Percentiles rank a stretch among this genome's conserved stretches.
phyloP scores from a whole-genome alignment of 2,329 filamentous ascomycete genomes.

The Verticillium zaregamsianum region DNA sequence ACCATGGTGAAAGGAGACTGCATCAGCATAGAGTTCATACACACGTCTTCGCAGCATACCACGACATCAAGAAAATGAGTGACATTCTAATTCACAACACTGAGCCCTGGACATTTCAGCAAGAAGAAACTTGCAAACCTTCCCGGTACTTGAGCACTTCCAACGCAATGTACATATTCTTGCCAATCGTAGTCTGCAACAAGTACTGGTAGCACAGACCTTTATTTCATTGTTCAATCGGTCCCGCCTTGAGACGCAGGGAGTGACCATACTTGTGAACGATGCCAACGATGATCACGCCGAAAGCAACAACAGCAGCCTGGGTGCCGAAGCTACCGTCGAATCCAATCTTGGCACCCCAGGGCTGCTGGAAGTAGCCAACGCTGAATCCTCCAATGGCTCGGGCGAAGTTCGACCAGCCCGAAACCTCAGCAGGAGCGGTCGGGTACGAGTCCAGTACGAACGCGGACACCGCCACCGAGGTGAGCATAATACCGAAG shows the following conservation, averaged over 20 bases:
- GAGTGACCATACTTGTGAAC: background rate
- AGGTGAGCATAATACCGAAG: constrained; percentile 49
- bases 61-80: background rate
- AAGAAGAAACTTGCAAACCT: background rate
- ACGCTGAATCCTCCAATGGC: constrained; percentile 43
- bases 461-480: constrained; percentile 43
- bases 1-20: background rate
- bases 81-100: background rate
- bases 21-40: background rate
- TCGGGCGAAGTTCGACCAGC: constrained; percentile 33
- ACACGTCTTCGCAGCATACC: background rate
- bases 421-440: constrained; percentile 39
- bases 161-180: background rate
- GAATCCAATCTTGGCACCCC: constrained; percentile 33
- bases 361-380: constrained; percentile 42
- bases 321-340: constrained; percentile 34
- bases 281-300: background rate
- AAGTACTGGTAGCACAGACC: too few species aligned
- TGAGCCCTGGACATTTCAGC: background rate
- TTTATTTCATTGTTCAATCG: background rate
- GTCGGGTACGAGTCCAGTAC: constrained; percentile 45
- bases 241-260: background rate
- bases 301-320: constrained; percentile 20
- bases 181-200: too few species aligned
- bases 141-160: background rate